Evolutionary conservation across 345 rosid species (phyloP).

Genomic region (Erucastrum elatum): DNA sequence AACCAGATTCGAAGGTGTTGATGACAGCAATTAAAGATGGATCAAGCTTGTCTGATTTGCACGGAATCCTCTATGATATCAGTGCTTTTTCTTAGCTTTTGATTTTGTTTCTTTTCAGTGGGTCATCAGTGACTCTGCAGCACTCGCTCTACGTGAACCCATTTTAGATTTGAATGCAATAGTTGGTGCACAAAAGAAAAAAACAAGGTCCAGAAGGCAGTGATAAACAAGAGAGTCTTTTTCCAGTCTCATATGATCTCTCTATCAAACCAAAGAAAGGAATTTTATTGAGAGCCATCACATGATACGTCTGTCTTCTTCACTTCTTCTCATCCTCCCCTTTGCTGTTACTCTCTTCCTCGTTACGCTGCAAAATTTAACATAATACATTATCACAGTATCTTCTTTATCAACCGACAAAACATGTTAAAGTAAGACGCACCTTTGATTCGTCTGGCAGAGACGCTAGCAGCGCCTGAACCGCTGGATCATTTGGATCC

Average conservation of each 20-base stretch:
- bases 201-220: background rate
- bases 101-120: no score
- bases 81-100: no score
- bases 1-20: no score
- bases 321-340: constrained; percentile 41
- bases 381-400: constrained; percentile 3
- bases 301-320: background rate
- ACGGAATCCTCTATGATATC: no score
- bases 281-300: constrained; percentile 8
- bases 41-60: no score
- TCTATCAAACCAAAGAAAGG: constrained; percentile 5
- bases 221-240: background rate
- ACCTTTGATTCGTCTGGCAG: constrained; percentile 71
- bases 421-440: background rate
- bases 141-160: no score
- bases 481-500: constrained; percentile 76
- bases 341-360: constrained; percentile 40
- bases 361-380: constrained; percentile 25
- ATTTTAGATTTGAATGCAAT: no score
- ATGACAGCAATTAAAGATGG: no score
- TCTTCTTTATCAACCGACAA: background rate
- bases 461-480: constrained; percentile 69
- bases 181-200: no score
- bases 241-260: constrained; percentile 9
- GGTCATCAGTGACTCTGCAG: no score